Percentiles rank a stretch among this genome's conserved stretches.
Conservation (phyloP, 1,284 basidiomycete species). For the Rugosomyces carneus region DNA sequence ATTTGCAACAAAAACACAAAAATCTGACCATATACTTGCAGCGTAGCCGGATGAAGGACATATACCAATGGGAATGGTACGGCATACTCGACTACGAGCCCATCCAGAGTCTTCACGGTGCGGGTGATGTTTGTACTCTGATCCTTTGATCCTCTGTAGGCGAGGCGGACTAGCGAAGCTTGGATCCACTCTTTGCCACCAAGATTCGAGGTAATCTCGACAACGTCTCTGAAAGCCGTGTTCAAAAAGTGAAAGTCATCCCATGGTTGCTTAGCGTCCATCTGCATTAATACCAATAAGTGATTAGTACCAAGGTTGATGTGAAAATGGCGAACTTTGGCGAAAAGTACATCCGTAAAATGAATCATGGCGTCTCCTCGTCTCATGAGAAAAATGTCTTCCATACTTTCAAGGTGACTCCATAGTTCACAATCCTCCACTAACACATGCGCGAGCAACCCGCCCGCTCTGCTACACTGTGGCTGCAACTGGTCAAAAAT, state of each 20-base stretch:
- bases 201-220: conserved; percentile 42
- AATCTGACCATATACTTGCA: conserved; percentile 62
- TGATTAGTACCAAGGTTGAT: neutral
- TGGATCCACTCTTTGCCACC: conserved; percentile 56
- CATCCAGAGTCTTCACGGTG: conserved; percentile 60
- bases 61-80: conserved; percentile 80
- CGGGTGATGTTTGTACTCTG: conserved; percentile 35
- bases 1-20: conserved; percentile 78
- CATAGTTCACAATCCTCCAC: conserved; percentile 67
- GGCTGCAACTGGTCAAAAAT: conserved; percentile 61
- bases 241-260: conserved; percentile 82
- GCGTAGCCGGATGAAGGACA: conserved; percentile 57
- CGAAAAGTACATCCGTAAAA: conserved; percentile 67
- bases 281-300: conserved; percentile 36
- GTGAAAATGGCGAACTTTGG: conserved; percentile 45
- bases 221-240: conserved; percentile 64
- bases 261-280: conserved; percentile 68
- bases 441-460: conserved; percentile 51
- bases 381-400: conserved; percentile 70
- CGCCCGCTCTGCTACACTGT: conserved; percentile 51
- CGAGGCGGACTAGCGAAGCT: conserved; percentile 66
- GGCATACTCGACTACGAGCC: conserved; percentile 67
- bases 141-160: conserved; percentile 47
- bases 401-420: conserved; percentile 64
- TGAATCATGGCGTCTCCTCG: conserved; percentile 67